A percentile compares a stretch with the other conserved stretches of the same genome.
Evolutionary conservation across 345 rosid species (phyloP).

Genomic region (Aquilaria malaccensis): DNA sequence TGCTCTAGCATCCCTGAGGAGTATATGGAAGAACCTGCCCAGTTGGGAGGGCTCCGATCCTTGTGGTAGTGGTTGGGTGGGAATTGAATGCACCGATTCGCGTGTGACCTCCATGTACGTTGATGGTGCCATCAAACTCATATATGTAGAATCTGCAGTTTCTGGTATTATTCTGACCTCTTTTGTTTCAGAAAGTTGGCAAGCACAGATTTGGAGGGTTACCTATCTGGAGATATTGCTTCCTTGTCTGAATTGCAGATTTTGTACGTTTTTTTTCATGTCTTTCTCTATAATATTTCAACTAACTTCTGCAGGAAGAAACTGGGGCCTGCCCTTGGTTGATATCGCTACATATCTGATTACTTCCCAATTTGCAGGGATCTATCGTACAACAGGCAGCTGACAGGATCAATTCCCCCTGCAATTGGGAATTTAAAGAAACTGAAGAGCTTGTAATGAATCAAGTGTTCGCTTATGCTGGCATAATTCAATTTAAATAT

Average conservation of each 20-base stretch:
- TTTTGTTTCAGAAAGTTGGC: constrained; percentile 51
- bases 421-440: constrained; percentile 49
- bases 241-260: constrained; percentile 46
- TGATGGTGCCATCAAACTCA: neutral
- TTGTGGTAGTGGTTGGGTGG: constrained; percentile 66
- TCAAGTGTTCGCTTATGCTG: neutral
- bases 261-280: constrained; percentile 39
- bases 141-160: neutral
- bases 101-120: constrained; percentile 57
- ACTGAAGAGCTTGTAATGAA: constrained; percentile 59
- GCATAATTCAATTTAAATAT: constrained; percentile 6
- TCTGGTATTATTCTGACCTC: neutral
- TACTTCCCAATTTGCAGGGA: constrained; percentile 44
- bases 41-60: constrained; percentile 66
- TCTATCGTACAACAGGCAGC: constrained; percentile 56
- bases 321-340: no score
- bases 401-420: constrained; percentile 62
- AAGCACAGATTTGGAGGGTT: constrained; percentile 47
- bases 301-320: no score
- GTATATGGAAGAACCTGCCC: constrained; percentile 50
- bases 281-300: neutral
- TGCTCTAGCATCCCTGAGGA: constrained; percentile 31
- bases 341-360: constrained; percentile 5
- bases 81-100: constrained; percentile 41
- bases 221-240: constrained; percentile 46